phyloP scores from a whole-genome alignment of 192 early-diverging fungal species.

The Coemansia sp. region DNA sequence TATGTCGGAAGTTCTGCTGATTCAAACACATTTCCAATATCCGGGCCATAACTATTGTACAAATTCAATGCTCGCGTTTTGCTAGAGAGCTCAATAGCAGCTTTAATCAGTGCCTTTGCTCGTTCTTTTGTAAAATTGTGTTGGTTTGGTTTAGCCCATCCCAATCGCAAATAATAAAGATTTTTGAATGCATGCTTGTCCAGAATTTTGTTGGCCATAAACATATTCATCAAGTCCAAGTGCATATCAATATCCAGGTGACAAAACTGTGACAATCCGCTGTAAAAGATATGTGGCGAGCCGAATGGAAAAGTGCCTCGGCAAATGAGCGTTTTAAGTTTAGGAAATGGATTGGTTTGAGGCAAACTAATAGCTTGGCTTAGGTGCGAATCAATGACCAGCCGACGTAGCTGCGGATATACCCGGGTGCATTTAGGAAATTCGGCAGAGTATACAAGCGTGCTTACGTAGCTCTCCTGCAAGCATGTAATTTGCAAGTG shows the following conservation, averaged over 20 bases:
- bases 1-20: neutral
- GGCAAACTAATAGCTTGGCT: neutral
- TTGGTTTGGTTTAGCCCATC: neutral
- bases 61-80: neutral
- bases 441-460: no score
- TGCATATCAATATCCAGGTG: conserved; percentile 3
- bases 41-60: neutral
- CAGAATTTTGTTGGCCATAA: neutral
- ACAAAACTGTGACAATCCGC: neutral
- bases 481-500: no score
- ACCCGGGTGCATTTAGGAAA: no score
- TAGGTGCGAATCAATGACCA: no score
- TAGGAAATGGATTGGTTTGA: neutral
- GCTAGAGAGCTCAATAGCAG: neutral
- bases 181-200: neutral
- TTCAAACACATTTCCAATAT: neutral
- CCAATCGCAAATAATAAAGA: neutral
- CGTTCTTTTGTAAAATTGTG: neutral
- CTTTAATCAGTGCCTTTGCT: neutral
- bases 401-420: no score
- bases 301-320: conserved; percentile 3
- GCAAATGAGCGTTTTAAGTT: conserved; percentile 1
- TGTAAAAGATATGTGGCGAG: neutral
- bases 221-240: neutral
- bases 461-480: no score